These are phyloP conservation scores for Penicillium odoratum DNA, from an alignment of 495 filamentous ascomycete genomes.

Conservation along the genomic window DNA sequence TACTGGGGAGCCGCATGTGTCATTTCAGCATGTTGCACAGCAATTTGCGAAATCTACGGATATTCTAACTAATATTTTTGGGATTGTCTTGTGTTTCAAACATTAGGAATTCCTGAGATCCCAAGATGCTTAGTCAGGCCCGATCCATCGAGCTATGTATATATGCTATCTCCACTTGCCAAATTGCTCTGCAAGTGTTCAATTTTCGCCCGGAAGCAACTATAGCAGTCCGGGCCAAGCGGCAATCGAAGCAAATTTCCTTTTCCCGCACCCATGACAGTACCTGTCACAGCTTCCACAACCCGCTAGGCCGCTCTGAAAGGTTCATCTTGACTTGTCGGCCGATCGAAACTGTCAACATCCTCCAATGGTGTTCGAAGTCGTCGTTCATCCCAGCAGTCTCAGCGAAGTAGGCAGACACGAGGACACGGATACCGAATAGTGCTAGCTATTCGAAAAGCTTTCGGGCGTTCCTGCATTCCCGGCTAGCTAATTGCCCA, in stretches of 20 bases:
- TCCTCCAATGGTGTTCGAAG: conserved; percentile 20
- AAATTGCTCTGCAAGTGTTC: conserved; percentile 13
- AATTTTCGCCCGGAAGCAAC: conserved; percentile 17
- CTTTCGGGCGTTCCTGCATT: conserved; percentile 32
- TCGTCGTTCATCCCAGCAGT: conserved; percentile 18
- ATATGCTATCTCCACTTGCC: conserved; percentile 17
- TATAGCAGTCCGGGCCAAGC: conserved; percentile 22
- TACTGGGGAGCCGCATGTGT: background rate
- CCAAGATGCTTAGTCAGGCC: background rate
- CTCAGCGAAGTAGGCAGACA: conserved; percentile 13
- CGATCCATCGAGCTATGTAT: no score
- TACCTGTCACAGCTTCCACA: conserved; percentile 18
- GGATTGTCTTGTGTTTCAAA: background rate
- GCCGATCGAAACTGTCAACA: conserved; percentile 11
- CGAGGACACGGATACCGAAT: conserved; percentile 32
- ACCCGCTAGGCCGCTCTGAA: conserved; percentile 18
- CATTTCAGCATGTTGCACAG: background rate
- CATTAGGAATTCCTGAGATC: no score
- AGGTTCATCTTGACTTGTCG: conserved; percentile 17
- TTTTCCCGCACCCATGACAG: conserved; percentile 17
- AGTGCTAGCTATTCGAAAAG: conserved; percentile 29
- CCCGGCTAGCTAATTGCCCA: background rate
- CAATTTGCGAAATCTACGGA: background rate
- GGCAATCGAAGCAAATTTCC: conserved; percentile 18
- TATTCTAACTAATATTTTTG: background rate